Percentiles rank a stretch among this genome's conserved stretches.
phyloP scores from a whole-genome alignment of 2,329 filamentous ascomycete genomes.

The Whalleya microplaca region DNA sequence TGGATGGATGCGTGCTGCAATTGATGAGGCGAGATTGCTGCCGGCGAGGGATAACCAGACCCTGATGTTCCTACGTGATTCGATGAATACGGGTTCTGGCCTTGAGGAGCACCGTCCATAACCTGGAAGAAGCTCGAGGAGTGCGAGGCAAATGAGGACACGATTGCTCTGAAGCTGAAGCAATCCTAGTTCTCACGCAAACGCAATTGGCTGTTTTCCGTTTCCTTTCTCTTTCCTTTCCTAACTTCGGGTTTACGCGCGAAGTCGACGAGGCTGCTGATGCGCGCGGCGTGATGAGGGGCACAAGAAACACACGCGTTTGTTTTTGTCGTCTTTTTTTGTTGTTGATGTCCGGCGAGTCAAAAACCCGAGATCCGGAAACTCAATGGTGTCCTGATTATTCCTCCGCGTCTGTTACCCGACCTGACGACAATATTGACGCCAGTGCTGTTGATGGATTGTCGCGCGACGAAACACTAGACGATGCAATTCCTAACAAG shows the following conservation, averaged over 20 bases:
- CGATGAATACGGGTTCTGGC: conserved; percentile 51
- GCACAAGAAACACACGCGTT: neutral
- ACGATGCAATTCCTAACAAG: conserved; percentile 26
- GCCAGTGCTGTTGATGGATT: conserved; percentile 31
- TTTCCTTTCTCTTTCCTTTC: conserved; percentile 4
- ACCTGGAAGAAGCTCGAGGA: conserved; percentile 38
- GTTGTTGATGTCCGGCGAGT: conserved; percentile 16
- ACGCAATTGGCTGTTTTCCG: conserved; percentile 18
- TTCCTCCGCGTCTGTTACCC: conserved; percentile 39
- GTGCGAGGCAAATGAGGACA: conserved; percentile 28
- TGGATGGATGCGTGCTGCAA: conserved; percentile 52
- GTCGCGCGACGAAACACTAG: conserved; percentile 29
- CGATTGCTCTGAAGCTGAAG: conserved; percentile 28
- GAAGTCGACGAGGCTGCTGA: neutral
- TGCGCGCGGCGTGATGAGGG: conserved; percentile 1
- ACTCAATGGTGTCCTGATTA: conserved; percentile 24
- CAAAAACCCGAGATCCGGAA: conserved; percentile 25
- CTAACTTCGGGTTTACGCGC: neutral
- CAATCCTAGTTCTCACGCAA: conserved; percentile 29
- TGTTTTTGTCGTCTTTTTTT: neutral
- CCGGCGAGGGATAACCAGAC: conserved; percentile 55
- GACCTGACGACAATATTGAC: conserved; percentile 31
- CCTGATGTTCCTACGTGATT: conserved; percentile 60
- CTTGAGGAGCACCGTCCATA: conserved; percentile 54
- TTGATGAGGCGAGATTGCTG: conserved; percentile 56